These are phyloP conservation scores for Diaporthe sp. DNA, from an alignment of 2,329 filamentous ascomycete species.

Conservation along the genomic window DNA sequence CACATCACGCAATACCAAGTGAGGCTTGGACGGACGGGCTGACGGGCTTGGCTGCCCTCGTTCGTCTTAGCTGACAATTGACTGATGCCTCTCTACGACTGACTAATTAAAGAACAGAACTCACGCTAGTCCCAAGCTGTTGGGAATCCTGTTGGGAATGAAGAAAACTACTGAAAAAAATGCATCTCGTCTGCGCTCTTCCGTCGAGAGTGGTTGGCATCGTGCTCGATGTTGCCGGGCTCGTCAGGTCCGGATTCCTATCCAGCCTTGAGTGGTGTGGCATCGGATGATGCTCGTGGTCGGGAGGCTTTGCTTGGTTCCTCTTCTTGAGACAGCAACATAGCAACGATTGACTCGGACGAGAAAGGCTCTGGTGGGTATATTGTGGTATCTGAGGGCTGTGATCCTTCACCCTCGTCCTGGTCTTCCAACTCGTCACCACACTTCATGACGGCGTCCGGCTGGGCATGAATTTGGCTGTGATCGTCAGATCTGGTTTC, in stretches of 20 bases:
- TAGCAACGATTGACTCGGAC: too few relatives aligned
- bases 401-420: neutral
- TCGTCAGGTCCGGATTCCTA: too few relatives aligned
- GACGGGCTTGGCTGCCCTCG: constrained; percentile 29
- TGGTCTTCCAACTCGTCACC: neutral
- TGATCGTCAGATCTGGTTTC: neutral
- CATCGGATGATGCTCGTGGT: too few relatives aligned
- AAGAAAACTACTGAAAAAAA: neutral
- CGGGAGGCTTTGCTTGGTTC: neutral
- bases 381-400: neutral
- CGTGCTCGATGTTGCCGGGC: too few relatives aligned
- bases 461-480: neutral
- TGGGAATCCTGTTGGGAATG: neutral
- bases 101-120: neutral
- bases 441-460: neutral
- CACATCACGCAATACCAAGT: constrained; percentile 36
- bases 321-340: too few relatives aligned
- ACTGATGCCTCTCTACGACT: neutral
- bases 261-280: too few relatives aligned
- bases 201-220: too few relatives aligned
- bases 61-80: neutral
- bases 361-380: neutral
- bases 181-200: neutral
- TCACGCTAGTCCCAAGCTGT: constrained; percentile 19
- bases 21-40: constrained; percentile 23